Percentiles rank a stretch among this genome's conserved stretches.
Evolutionary conservation across 768 basidiomycete genomes (phyloP).

Genomic region (Kwoniella bestiolae): DNA sequence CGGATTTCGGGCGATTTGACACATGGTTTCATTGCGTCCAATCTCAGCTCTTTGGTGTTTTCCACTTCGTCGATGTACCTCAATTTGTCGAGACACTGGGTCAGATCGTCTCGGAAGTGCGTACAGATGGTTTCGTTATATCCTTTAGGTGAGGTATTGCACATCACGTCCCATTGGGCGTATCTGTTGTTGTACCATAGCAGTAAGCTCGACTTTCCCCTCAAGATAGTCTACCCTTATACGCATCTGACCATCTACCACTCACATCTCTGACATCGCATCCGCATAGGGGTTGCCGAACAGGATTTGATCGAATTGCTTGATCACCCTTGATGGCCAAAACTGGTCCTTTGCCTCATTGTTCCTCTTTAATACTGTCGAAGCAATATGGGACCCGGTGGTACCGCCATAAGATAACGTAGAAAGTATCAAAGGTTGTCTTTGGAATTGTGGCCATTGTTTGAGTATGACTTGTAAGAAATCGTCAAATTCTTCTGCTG

Average conservation of each 20-base stretch:
- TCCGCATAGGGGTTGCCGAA: slow-evolving; percentile 17
- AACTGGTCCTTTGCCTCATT: background rate
- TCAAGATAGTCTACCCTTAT: background rate
- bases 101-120: slow-evolving; percentile 11
- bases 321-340: background rate
- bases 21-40: slow-evolving; percentile 5
- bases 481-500: slow-evolving; percentile 14
- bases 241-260: background rate
- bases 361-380: slow-evolving; percentile 3
- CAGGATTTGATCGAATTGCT: slow-evolving; percentile 16
- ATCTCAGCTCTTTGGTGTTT: slow-evolving; percentile 1
- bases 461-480: slow-evolving; percentile 11
- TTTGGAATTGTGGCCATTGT: slow-evolving; percentile 9
- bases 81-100: slow-evolving; percentile 8
- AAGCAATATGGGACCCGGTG: background rate
- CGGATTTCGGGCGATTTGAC: background rate
- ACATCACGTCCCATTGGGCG: slow-evolving; percentile 9
- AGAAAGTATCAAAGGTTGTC: slow-evolving; percentile 7
- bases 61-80: slow-evolving; percentile 12
- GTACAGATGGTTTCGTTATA: slow-evolving; percentile 12
- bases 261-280: slow-evolving; percentile 17
- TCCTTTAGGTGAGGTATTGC: slow-evolving; percentile 6
- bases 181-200: background rate
- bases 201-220: background rate
- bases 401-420: slow-evolving; percentile 16